Base-by-base conservation (phyloP, 2,329 filamentous ascomycete genomes). In the Pseudonectria buxi region DNA sequence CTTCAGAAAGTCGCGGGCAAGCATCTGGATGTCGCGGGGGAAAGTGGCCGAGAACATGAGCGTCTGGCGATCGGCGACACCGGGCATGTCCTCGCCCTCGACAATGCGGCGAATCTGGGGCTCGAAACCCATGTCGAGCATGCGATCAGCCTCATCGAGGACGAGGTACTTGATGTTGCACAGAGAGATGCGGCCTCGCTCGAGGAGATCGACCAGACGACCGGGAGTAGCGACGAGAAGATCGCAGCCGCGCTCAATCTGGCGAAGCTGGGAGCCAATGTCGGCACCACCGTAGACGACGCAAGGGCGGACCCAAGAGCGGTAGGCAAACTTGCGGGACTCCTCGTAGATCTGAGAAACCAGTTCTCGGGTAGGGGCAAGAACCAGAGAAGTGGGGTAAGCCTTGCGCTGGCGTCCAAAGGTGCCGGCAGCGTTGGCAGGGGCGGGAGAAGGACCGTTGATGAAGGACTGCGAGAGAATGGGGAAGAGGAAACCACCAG, bases 101-200 rank as follows among this genome's bases (percentile, higher is more conserved):
- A 98, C 92, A 57, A 98, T 96, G 56, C 90, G 86, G 58, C 92
- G 89, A 61, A 98, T 98, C 71, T 98, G 92, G 57, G 92, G 92
- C 74, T 98, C 92, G 76, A 98, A 98, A 92, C 92, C 92, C 92
- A 98, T 98, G 77, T 98, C 92, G 76, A 98, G 76, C 92, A 98
- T 98, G 64, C 92, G 92, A 73, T 98, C 92, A 65, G 92, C 92
- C 78, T 98, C 92, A 55, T 98, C 92, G 36, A 98, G 86, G 54
- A 98, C 87, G 44, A 98, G 78, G 63, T 98, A 98, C 75, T 95
- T 96, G 77, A 98, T 98, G 76, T 95, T 95, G 66, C 82, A 79
- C 37, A 98, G 82, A 29, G 92, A 96, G 63, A 98, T 96, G 60
- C 90, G 87, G 58, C 92, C 92, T 74, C 92, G 87, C 76, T 96